Conservation (phyloP, 192 early-diverging fungal genomes). For the Umbelopsis ramanniana region DNA sequence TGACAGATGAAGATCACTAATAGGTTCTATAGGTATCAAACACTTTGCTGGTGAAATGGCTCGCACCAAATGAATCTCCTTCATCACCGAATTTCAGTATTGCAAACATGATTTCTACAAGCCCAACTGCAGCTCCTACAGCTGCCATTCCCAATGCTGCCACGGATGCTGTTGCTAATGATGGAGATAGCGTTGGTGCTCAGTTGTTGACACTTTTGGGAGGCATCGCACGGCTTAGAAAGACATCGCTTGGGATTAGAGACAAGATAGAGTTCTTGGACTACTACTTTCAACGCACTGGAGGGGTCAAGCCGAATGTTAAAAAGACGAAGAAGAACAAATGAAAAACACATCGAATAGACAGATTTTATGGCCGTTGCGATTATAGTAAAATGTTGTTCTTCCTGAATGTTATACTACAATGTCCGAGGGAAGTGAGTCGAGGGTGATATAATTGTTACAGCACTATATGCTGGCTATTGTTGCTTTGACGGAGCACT, state of each 20-base stretch:
- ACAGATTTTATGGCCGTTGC: not conserved
- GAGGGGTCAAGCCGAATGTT: not conserved
- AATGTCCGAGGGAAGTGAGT: not conserved
- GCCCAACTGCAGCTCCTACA: slow-evolving; percentile 28
- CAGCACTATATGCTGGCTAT: not conserved
- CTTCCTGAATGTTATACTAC: slow-evolving; percentile 13
- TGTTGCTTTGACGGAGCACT: not conserved
- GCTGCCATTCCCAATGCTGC: slow-evolving; percentile 30
- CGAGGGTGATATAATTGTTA: not conserved
- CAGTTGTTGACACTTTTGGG: slow-evolving; percentile 60
- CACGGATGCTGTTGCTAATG: slow-evolving; percentile 28
- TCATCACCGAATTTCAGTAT: slow-evolving; percentile 41
- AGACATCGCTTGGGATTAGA: slow-evolving; percentile 61
- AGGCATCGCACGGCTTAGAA: slow-evolving; percentile 68
- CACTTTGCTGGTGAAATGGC: slow-evolving; percentile 48
- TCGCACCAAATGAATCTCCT: slow-evolving; percentile 55
- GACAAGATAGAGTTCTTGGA: slow-evolving; percentile 82
- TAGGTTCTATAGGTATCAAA: slow-evolving; percentile 51
- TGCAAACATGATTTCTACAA: slow-evolving; percentile 26
- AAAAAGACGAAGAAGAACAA: not conserved
- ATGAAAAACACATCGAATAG: not conserved
- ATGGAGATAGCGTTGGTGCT: slow-evolving; percentile 58
- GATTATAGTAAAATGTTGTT: not conserved
- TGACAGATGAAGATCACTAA: slow-evolving; percentile 14
- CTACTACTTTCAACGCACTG: slow-evolving; percentile 50